Conservation (phyloP, 108 stramenopile genomes). For the Conticribra guillardii region DNA sequence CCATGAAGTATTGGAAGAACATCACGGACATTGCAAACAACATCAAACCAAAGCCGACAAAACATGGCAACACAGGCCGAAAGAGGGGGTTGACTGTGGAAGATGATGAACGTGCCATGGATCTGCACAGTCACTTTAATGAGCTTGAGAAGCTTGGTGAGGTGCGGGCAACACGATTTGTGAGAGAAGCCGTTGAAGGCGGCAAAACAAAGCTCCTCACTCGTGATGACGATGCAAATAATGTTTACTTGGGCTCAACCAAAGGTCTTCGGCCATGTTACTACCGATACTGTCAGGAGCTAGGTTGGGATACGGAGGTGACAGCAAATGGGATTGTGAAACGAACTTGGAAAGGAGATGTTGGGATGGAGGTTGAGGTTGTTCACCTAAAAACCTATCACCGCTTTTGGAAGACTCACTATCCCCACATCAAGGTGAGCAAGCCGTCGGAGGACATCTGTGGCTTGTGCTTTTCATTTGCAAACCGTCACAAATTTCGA, state of each 20-base stretch:
- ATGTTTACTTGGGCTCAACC: not conserved
- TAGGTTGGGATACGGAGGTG: not conserved
- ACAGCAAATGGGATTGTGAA: not conserved
- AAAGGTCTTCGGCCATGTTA: not conserved
- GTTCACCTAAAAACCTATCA: not conserved
- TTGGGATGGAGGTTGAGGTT: not conserved
- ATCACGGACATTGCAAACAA: not conserved
- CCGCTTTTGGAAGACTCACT: slow-evolving; percentile 17
- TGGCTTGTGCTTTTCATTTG: slow-evolving; percentile 11
- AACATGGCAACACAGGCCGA: slow-evolving; percentile 6
- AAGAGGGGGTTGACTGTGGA: too few relatives aligned
- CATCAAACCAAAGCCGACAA: not conserved
- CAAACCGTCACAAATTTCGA: slow-evolving; percentile 22
- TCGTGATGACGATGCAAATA: slow-evolving; percentile 1
- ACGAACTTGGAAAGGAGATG: too few relatives aligned
- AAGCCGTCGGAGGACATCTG: slow-evolving; percentile 34
- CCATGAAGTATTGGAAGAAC: too few relatives aligned
- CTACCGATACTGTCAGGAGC: not conserved
- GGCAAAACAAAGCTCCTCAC: not conserved
- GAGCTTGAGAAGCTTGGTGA: not conserved
- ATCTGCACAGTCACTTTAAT: not conserved
- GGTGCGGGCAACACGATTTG: slow-evolving; percentile 6
- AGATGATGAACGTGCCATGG: too few relatives aligned
- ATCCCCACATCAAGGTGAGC: slow-evolving; percentile 25
- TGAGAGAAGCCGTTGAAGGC: not conserved